Conservation (phyloP, 2,329 filamentous ascomycete species). For the Pseudocercospora cruenta region DNA sequence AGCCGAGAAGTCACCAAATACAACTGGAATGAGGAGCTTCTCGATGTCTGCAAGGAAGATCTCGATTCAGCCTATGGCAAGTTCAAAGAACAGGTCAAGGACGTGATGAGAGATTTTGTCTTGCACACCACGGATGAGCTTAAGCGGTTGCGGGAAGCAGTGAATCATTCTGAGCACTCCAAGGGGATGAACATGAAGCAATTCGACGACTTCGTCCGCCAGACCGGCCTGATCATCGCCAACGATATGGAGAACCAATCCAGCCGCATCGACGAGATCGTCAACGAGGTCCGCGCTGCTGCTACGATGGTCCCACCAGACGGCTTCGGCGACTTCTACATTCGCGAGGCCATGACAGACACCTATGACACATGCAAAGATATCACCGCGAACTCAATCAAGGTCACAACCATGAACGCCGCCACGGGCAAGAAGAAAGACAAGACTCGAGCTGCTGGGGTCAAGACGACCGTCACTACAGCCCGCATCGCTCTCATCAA, state of each 20-base stretch:
- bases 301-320: background rate
- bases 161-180: background rate
- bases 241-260: background rate
- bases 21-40: conserved; percentile 7
- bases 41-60: background rate
- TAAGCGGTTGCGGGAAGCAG: background rate
- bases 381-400: background rate
- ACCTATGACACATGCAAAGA: background rate
- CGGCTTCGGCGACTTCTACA: background rate
- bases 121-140: background rate
- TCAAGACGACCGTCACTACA: background rate
- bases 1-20: background rate
- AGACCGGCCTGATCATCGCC: background rate
- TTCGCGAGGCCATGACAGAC: background rate
- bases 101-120: background rate
- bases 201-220: background rate
- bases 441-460: background rate
- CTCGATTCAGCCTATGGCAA: background rate
- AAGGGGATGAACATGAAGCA: conserved; percentile 1
- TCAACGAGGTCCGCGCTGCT: background rate
- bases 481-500: conserved; percentile 5
- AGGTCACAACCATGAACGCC: background rate
- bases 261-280: background rate
- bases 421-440: conserved; percentile 2
- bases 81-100: background rate